Evolutionary conservation across 2,329 filamentous ascomycete species (phyloP), one percentile per base, ranked within the genome.

Genomic region (Fusarium concolor): DNA sequence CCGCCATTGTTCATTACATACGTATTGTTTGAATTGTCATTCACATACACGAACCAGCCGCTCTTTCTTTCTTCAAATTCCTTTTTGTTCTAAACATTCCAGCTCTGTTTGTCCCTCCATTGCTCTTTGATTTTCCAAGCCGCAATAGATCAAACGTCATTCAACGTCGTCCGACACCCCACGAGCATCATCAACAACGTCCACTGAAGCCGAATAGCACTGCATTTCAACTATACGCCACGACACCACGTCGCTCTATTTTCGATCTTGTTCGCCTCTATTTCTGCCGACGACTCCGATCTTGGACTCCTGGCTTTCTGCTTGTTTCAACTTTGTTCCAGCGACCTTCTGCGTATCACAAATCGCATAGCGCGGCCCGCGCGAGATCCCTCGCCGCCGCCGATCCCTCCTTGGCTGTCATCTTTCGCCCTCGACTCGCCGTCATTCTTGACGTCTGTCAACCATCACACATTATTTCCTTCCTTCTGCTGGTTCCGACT

Each of bases 311-410:
- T 56, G 43, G 53, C 53, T 44, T 33, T 60, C 50, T 70, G 44
- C 61, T 62, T 65, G 68, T 71, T 71, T 69, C 68, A 70, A 69
- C 61, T 52, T 44, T 46, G 65, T 66, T 60, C 68, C 65, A 60
- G 59, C 62, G 46, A 68, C 42, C 55, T 44, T 64, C 44, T 63
- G 29, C 38, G 59, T 68, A 67, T 61, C 46, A 70, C 55, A 55
- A 55, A 58, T 68, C 63, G 67, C 55, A 70, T 62, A 68, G 63
- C 59, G 51, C 67, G 56, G 59, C 29, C 67, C 47, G 55, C 59
- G 59, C 63, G 68, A 65, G 64, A 62, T 68, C 62, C 37, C 55
- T 70, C 62, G 51, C 52, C 55, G 47, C 45, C 52, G 63, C 59
- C 63, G 67, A 70, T 70, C 67, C 45, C 58, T 70, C 55, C 67